Conservation (phyloP, 495 filamentous ascomycete species). For the Penicillium antarcticum region DNA sequence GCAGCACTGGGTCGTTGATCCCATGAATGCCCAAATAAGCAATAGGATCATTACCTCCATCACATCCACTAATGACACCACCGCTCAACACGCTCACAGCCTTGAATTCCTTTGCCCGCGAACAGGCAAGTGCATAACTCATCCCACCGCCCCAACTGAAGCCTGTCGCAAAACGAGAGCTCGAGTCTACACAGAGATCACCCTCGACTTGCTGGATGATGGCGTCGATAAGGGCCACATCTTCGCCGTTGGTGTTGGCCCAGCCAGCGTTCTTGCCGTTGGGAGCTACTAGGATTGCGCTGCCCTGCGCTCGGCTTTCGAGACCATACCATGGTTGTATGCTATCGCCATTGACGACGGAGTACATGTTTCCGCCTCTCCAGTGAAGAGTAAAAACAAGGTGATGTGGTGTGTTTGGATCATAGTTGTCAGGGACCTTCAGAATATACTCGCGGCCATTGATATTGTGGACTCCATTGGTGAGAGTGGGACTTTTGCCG, state of each 20-base stretch:
- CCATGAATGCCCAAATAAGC: slow-evolving; percentile 47
- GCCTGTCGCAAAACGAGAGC: slow-evolving; percentile 44
- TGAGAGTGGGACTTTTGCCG: slow-evolving; percentile 32
- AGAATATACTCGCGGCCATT: slow-evolving; percentile 32
- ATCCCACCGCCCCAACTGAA: slow-evolving; percentile 51
- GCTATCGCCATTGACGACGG: slow-evolving; percentile 24
- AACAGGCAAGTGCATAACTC: slow-evolving; percentile 45
- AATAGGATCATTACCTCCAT: slow-evolving; percentile 33
- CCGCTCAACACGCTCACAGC: slow-evolving; percentile 45
- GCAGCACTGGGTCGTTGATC: slow-evolving; percentile 33
- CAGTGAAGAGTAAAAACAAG: slow-evolving; percentile 42
- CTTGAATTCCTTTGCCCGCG: slow-evolving; percentile 35
- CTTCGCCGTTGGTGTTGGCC: slow-evolving; percentile 41
- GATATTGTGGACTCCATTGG: slow-evolving; percentile 27
- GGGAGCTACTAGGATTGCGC: slow-evolving; percentile 39
- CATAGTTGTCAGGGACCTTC: slow-evolving; percentile 37
- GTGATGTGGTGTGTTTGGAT: slow-evolving; percentile 32
- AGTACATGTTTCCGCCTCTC: slow-evolving; percentile 34
- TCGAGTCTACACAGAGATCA: slow-evolving; percentile 43
- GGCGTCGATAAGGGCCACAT: slow-evolving; percentile 38
- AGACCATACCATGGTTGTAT: slow-evolving; percentile 37
- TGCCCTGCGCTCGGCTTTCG: slow-evolving; percentile 29
- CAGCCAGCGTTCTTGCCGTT: slow-evolving; percentile 42
- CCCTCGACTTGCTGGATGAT: slow-evolving; percentile 34
- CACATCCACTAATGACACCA: slow-evolving; percentile 37